Evolutionary conservation across 352 stramenopile species (phyloP).

Genomic region (Phytophthora palmivora): DNA sequence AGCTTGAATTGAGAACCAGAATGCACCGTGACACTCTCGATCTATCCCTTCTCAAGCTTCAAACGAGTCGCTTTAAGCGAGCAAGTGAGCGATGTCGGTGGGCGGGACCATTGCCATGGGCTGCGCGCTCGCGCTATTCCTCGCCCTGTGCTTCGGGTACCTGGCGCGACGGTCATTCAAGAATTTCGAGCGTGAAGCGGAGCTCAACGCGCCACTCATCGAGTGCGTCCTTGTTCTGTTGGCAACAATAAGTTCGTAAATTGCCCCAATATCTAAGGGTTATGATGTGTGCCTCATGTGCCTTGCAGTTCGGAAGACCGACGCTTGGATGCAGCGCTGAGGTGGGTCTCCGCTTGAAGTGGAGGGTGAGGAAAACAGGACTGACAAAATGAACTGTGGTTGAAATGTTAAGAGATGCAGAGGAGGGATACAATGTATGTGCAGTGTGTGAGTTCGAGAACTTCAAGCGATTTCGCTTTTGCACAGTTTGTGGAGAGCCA

Average conservation of each 20-base stretch:
- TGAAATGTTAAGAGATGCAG: constrained; percentile 22
- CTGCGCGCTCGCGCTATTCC: constrained; percentile 12
- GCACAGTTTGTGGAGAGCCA: constrained; percentile 33
- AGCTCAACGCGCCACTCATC: constrained; percentile 30
- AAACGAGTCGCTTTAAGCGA: no score
- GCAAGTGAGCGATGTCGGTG: constrained; percentile 10
- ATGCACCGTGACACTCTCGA: constrained; percentile 3
- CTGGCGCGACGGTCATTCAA: constrained; percentile 18
- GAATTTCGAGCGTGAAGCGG: constrained; percentile 19
- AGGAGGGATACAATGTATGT: constrained; percentile 41
- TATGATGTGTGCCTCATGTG: neutral
- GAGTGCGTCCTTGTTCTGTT: constrained; percentile 15
- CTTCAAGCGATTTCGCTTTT: constrained; percentile 43
- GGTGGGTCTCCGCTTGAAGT: constrained; percentile 13
- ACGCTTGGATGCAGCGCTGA: constrained; percentile 35
- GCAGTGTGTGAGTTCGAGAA: constrained; percentile 47
- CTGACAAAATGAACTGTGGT: constrained; percentile 1
- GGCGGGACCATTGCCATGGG: constrained; percentile 11
- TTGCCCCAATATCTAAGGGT: constrained; percentile 1
- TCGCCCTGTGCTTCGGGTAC: constrained; percentile 15
- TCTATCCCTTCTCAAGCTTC: neutral
- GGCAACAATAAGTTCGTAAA: no score
- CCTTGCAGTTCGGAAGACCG: constrained; percentile 28
- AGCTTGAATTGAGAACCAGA: neutral
- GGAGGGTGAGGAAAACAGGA: neutral